These are phyloP conservation scores for Calonectria pseudoturangicola DNA, from an alignment of 2,329 filamentous ascomycete species.

Conservation along the genomic window DNA sequence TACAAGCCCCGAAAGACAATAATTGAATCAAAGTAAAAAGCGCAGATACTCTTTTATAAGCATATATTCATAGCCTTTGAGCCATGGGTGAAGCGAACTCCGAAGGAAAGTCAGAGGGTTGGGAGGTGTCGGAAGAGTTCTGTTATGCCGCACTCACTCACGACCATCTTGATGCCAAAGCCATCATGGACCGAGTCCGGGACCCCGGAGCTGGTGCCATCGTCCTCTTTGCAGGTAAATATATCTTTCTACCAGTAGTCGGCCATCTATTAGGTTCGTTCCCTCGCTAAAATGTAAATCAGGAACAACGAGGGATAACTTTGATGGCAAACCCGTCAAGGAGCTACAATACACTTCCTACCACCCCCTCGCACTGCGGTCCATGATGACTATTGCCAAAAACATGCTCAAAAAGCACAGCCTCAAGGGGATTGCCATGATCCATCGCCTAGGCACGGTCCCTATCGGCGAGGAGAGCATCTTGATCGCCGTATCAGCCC, in stretches of 20 bases:
- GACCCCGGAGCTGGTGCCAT: constrained; percentile 85
- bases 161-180: constrained; percentile 73
- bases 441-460: constrained; percentile 89
- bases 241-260: not conserved
- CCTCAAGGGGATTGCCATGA: constrained; percentile 84
- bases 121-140: constrained; percentile 67
- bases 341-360: constrained; percentile 87
- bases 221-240: constrained; percentile 81
- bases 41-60: not conserved
- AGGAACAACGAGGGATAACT: constrained; percentile 87
- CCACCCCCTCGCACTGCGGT: constrained; percentile 79
- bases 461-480: constrained; percentile 96
- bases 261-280: constrained; percentile 34
- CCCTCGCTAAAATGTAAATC: constrained; percentile 23
- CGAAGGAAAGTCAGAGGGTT: constrained; percentile 50
- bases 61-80: not conserved
- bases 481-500: constrained; percentile 87
- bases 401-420: constrained; percentile 75
- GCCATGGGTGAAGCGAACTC: constrained; percentile 43
- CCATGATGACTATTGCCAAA: constrained; percentile 79
- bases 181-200: constrained; percentile 80
- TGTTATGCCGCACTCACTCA: constrained; percentile 83
- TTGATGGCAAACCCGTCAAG: constrained; percentile 81
- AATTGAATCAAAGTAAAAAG: not conserved
- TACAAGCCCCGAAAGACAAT: not conserved